Conservation (phyloP, 1,284 basidiomycete genomes). For the Cutaneotrichosporon mucoides region DNA sequence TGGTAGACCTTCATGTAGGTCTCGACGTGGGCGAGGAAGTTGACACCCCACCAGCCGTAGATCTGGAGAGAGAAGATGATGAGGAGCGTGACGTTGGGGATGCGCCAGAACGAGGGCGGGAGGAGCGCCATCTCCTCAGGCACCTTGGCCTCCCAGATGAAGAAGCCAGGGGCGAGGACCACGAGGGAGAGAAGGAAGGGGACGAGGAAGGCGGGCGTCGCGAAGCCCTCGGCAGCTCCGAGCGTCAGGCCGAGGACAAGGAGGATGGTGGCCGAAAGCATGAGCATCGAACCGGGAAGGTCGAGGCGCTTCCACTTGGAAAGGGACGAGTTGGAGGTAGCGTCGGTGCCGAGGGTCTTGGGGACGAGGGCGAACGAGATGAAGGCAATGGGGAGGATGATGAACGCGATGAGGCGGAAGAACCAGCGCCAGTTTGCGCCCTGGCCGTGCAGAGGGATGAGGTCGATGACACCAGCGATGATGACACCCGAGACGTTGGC, state of each 20-base stretch:
- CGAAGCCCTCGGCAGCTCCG: slow-evolving; percentile 40
- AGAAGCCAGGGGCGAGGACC: slow-evolving; percentile 31
- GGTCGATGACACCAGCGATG: slow-evolving; percentile 41
- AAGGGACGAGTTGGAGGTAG: background rate
- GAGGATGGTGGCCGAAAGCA: slow-evolving; percentile 40
- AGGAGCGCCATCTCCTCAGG: slow-evolving; percentile 37
- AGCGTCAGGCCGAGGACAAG: slow-evolving; percentile 45
- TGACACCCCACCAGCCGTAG: slow-evolving; percentile 40
- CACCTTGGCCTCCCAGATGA: slow-evolving; percentile 34
- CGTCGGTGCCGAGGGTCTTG: too few relatives aligned
- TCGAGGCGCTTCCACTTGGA: slow-evolving; percentile 39
- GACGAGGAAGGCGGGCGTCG: slow-evolving; percentile 40
- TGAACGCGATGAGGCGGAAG: slow-evolving; percentile 25
- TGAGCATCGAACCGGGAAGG: slow-evolving; percentile 34
- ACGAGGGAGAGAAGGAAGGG: slow-evolving; percentile 43
- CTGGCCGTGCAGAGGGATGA: slow-evolving; percentile 44
- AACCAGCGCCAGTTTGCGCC: slow-evolving; percentile 44
- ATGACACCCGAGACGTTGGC: slow-evolving; percentile 40
- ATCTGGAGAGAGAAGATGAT: slow-evolving; percentile 35
- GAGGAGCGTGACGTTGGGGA: slow-evolving; percentile 40
- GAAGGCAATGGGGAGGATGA: slow-evolving; percentile 30
- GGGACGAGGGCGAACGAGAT: slow-evolving; percentile 25
- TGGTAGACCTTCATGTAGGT: slow-evolving; percentile 18
- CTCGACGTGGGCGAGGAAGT: slow-evolving; percentile 24
- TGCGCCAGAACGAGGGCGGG: slow-evolving; percentile 36